A percentile compares a stretch with the other conserved stretches of the same genome.
phyloP scores from a whole-genome alignment of 345 rosid genomes.

The Eutrema heterophyllum region DNA sequence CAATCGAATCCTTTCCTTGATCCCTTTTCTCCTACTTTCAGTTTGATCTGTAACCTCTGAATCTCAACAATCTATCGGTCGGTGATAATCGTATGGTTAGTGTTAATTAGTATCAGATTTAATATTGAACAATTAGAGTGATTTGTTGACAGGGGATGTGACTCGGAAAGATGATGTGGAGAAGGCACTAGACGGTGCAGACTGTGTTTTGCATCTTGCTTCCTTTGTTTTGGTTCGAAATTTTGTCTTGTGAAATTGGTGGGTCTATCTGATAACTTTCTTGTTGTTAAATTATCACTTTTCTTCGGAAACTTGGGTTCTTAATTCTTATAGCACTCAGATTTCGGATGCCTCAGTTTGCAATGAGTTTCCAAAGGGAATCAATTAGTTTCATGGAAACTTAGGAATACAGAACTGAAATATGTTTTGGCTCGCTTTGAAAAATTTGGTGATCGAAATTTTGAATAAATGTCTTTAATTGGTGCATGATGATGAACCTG shows the following conservation, averaged over 20 bases:
- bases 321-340: constrained; percentile 2
- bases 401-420: background rate
- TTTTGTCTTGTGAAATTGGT: too few species aligned
- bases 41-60: background rate
- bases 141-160: constrained; percentile 50
- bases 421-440: background rate
- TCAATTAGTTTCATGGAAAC: background rate
- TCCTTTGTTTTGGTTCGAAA: constrained; percentile 38
- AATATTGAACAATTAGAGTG: background rate
- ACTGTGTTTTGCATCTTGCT: constrained; percentile 87
- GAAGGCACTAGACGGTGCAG: constrained; percentile 56
- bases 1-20: background rate
- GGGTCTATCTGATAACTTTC: background rate
- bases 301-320: background rate
- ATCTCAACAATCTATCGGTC: background rate
- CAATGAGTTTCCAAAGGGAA: background rate
- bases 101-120: too few species aligned
- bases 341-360: background rate
- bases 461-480: background rate
- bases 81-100: too few species aligned
- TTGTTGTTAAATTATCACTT: background rate
- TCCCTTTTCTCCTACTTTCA: background rate
- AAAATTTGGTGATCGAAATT: background rate
- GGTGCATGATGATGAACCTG: background rate
- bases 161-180: constrained; percentile 52